Percentiles rank a stretch among this genome's conserved stretches.
These are phyloP conservation scores for Orychophragmus violaceus DNA, from an alignment of 345 rosid genomes.

Conservation along the genomic window DNA sequence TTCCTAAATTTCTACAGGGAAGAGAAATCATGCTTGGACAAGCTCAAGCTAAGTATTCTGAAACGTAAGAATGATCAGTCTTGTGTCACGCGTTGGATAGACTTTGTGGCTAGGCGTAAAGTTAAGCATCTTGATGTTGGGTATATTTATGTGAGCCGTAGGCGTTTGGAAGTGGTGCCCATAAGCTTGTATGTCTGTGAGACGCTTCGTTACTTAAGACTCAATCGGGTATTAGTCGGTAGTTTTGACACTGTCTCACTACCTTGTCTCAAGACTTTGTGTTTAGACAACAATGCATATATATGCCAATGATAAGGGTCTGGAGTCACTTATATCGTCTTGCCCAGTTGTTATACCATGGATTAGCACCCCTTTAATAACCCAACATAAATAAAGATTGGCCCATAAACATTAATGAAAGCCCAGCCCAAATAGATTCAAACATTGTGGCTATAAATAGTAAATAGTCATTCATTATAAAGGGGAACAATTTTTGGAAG, in stretches of 20 bases:
- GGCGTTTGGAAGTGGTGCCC: neutral
- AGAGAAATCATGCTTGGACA: neutral
- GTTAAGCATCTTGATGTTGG: constrained; percentile 1
- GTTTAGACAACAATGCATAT: neutral
- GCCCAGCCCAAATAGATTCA: too few relatives aligned
- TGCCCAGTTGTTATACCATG: too few relatives aligned
- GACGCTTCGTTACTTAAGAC: neutral
- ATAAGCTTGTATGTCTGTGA: neutral
- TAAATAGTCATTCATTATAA: too few relatives aligned
- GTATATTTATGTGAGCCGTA: neutral
- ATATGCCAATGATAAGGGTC: neutral
- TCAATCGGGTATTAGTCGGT: neutral
- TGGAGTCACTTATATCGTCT: neutral
- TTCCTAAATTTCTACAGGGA: neutral
- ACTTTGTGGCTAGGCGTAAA: neutral
- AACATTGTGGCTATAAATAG: too few relatives aligned
- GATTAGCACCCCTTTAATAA: too few relatives aligned
- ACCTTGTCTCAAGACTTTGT: neutral
- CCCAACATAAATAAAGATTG: too few relatives aligned
- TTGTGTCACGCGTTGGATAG: neutral
- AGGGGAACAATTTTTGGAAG: too few relatives aligned
- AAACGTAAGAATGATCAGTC: neutral
- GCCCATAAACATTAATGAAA: too few relatives aligned
- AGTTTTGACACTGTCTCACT: neutral
- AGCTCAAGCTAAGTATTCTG: neutral